Base-by-base conservation (phyloP, 331 rosid genomes). In the Acacia concinna region DNA sequence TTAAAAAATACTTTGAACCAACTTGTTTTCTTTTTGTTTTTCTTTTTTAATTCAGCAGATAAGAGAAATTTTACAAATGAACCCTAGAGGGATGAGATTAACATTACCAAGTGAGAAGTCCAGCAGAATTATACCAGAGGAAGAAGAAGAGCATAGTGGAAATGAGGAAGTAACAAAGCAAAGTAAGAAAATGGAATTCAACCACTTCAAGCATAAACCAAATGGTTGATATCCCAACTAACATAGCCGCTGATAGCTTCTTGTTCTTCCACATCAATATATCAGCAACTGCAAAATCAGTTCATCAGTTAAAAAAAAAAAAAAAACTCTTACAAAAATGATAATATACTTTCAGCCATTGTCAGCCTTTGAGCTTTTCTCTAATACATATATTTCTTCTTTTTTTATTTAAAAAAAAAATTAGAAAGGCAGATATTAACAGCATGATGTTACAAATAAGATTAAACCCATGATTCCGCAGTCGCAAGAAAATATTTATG, bases 161-260 rank as follows among this genome's bases (percentile, higher is more conserved):
- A 17, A 91, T 87, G 84, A 90, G 85, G 27, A 78, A 21, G 87
- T 90, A 75, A 74, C 83, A 89, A 5, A 89, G 81, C 20, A 94
- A 83, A 57, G 91, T 75, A 37, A 94, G 56, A 21, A 90, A 85
- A 35, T 73, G 76, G 83, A 82, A 94, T 43, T 91, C 97, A 3
- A 68, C 81, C 44, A 87, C 93, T 89, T 90, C 91, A 56, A 90
- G 73, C 23, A 87, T 85, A 73, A 88, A 49, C 94, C 91, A 94
- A 40, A 86, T 38, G 5, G 41, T 27, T 27, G 91, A 84, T 43
- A 89, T 67, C 44, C 89, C 96, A 14, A 43, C 77, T 11, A 86
- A 78, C 47, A 85, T 74, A 76, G 74, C 71, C 13, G 82, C 89
- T 1, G 94, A 81, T 79, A 71, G 6, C 70, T 8, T 79, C 89